Conservation (phyloP, 345 rosid genomes). For the Chamaenerion angustifolium region DNA sequence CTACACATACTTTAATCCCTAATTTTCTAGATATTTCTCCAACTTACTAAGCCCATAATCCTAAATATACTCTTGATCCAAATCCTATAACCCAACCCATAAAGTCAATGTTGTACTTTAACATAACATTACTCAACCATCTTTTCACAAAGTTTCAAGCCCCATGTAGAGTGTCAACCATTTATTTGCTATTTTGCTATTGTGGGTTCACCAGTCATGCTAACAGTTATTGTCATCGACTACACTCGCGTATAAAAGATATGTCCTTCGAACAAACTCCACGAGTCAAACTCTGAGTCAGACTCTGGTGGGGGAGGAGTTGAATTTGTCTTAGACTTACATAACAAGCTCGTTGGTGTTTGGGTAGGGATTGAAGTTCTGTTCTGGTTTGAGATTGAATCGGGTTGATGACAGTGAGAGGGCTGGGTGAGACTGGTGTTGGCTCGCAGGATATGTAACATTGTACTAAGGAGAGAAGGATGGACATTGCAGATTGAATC, state of each 20-base stretch:
- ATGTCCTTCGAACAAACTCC: slow-evolving; percentile 84
- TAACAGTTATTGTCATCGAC: slow-evolving; percentile 75
- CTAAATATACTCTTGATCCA: too few relatives aligned
- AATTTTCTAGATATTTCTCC: too few relatives aligned
- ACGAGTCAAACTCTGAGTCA: slow-evolving; percentile 68
- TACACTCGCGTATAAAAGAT: slow-evolving; percentile 72
- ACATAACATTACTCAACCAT: too few relatives aligned
- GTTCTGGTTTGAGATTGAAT: slow-evolving; percentile 20
- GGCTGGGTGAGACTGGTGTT: slow-evolving; percentile 42
- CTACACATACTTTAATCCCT: too few relatives aligned
- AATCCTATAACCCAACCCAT: too few relatives aligned
- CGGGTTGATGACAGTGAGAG: slow-evolving; percentile 33
- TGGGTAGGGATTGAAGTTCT: slow-evolving; percentile 21
- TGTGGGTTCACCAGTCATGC: too few relatives aligned
- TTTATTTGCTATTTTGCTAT: too few relatives aligned
- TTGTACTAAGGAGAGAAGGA: slow-evolving; percentile 44
- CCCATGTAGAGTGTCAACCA: too few relatives aligned
- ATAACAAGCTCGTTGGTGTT: slow-evolving; percentile 20
- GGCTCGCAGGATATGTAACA: slow-evolving; percentile 61
- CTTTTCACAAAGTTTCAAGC: too few relatives aligned
- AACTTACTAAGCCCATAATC: too few relatives aligned
- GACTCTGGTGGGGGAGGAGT: slow-evolving; percentile 27
- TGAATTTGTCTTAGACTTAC: slow-evolving; percentile 41
- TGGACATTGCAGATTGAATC: slow-evolving; percentile 89
- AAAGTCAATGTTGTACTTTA: too few relatives aligned